Evolutionary conservation across 257 asterid genomes (phyloP).

Genomic region (Penstemon davidsonii): DNA sequence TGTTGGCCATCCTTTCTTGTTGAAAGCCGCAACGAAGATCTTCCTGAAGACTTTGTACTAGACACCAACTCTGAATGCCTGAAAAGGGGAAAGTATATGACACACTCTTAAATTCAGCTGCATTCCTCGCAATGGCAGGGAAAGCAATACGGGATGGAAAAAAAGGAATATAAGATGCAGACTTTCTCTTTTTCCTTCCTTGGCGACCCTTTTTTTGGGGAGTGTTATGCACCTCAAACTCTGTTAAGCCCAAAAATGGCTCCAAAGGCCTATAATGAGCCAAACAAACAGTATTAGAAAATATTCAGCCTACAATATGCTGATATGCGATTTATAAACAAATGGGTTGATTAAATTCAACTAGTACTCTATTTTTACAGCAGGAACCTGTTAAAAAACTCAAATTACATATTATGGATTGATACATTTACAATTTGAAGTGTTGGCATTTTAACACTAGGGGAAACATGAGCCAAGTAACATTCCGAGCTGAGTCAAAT

Average conservation of each 20-base stretch:
- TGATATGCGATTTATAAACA: too few species aligned
- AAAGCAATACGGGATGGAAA: constrained; percentile 22
- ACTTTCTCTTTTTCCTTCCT: constrained; percentile 85
- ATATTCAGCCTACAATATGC: too few species aligned
- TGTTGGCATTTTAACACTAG: too few species aligned
- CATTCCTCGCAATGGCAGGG: background rate
- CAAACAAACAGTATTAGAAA: constrained; percentile 9
- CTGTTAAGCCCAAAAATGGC: constrained; percentile 49
- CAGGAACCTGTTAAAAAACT: too few species aligned
- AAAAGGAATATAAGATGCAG: constrained; percentile 36
- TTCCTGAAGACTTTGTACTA: constrained; percentile 36
- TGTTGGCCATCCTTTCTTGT: constrained; percentile 47
- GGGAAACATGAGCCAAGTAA: too few species aligned
- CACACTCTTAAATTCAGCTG: constrained; percentile 10
- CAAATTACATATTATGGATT: too few species aligned
- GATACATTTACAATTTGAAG: too few species aligned
- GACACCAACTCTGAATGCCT: constrained; percentile 56
- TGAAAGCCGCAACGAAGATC: constrained; percentile 39
- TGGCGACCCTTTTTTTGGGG: constrained; percentile 49
- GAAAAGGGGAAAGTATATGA: constrained; percentile 28
- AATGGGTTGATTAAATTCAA: too few species aligned
- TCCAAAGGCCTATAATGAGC: constrained; percentile 53
- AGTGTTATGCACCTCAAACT: constrained; percentile 38
- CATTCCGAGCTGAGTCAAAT: too few species aligned
- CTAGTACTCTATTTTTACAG: too few species aligned